A percentile compares a stretch with the other conserved stretches of the same genome.
These are phyloP conservation scores for Russula sp. DNA, from an alignment of 768 basidiomycete species.

Conservation along the genomic window DNA sequence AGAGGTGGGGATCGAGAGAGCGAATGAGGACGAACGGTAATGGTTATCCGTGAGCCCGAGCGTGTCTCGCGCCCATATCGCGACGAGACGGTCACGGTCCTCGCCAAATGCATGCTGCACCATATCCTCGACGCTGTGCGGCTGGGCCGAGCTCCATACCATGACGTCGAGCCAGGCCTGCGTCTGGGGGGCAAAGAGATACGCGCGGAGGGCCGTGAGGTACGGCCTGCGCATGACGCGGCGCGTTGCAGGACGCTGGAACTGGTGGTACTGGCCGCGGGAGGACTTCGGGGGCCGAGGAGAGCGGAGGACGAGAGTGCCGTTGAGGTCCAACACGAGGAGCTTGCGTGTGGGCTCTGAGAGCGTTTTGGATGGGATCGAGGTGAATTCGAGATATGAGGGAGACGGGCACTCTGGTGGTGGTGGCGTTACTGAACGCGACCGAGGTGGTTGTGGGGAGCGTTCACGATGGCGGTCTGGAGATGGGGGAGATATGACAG, in stretches of 20 bases:
- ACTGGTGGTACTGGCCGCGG: not conserved
- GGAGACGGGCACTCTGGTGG: conserved; percentile 29
- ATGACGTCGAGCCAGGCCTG: conserved; percentile 70
- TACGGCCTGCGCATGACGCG: conserved; percentile 58
- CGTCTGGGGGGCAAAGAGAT: conserved; percentile 58
- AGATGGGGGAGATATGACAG: too few species aligned
- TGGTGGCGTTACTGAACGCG: not conserved
- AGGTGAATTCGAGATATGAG: conserved; percentile 34
- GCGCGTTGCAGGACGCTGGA: conserved; percentile 28
- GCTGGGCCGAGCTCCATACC: conserved; percentile 87
- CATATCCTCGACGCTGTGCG: conserved; percentile 74
- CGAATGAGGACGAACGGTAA: conserved; percentile 55
- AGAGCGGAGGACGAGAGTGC: conserved; percentile 62
- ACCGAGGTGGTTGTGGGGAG: not conserved
- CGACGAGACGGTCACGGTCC: conserved; percentile 40
- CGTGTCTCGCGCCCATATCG: conserved; percentile 77
- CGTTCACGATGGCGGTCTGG: not conserved
- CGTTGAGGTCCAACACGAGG: conserved; percentile 71
- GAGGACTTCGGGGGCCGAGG: conserved; percentile 29
- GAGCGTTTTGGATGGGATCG: conserved; percentile 28
- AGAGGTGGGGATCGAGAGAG: not conserved
- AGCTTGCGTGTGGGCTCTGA: conserved; percentile 47
- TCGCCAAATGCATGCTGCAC: conserved; percentile 53
- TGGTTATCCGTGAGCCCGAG: conserved; percentile 55
- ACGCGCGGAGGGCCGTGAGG: conserved; percentile 52